Base-by-base conservation (phyloP, 179 eudicot species). In the Corrigiola litoralis region DNA sequence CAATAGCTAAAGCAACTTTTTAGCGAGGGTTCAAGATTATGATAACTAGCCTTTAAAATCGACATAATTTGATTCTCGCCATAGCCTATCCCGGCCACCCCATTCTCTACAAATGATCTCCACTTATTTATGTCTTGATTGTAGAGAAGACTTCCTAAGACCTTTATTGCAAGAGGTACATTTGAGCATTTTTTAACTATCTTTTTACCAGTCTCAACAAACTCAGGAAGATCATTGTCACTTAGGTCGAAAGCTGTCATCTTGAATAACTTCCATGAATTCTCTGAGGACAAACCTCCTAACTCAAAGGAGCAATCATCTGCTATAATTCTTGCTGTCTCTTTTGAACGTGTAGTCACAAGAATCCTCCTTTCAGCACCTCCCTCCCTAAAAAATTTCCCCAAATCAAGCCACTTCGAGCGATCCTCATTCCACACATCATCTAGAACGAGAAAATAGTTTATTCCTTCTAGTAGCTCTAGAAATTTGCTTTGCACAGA, bases 1-100 rank as follows among this genome's bases (percentile, higher is more conserved):
- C 77, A 75, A 25, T 74, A 77, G 1, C 75, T 63, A 58, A 81
- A 81, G 13, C 69, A 77, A 1, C 61, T 57, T 42, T 74, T 77
- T 62, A 77, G 41, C 27, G 40, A 64, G 2, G 80, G 7, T 3
- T 61, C 62, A 2, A 81, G 67, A 40, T 37, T 16, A 74, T 68
- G 11, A 13, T 37, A 37, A 37, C 42, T 37, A 37, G 13, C 11
- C 42, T 37, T 37, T 37, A 37, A 37, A 7, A 37, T 37, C 8
- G 13, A 2, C 42, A 37, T 37, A 37, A 37, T 37, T 7, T 37
- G 11, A 62, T 47, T 31, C 6, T 46, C 54, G 18, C 23, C 18
- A 8, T 37, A 11, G 3, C 20, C 40, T 25, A 63, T 12, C 24
- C 29, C 21, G 8, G 29, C 24, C 1, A 67, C 13, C 6, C 63